Percentiles rank a stretch among this genome's conserved stretches.
phyloP scores from a whole-genome alignment of 768 basidiomycete species.

The Boletus pseudopeckii region DNA sequence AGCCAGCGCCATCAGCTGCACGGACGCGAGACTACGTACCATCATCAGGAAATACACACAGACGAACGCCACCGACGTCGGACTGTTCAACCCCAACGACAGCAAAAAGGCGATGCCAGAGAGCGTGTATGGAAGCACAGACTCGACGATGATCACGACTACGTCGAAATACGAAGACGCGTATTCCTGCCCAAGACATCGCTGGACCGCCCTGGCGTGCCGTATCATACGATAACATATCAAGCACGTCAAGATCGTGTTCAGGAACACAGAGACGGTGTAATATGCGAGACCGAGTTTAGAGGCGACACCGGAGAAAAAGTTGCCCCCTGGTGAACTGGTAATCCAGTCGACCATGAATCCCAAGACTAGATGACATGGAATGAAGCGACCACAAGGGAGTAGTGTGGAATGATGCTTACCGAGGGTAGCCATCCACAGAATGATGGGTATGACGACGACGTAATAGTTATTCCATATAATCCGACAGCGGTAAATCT shows the following conservation, averaged over 20 bases:
- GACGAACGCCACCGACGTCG: constrained; percentile 9
- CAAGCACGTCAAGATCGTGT: constrained; percentile 17
- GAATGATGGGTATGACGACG: constrained; percentile 12
- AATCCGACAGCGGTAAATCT: constrained; percentile 40
- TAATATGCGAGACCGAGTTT: constrained; percentile 20
- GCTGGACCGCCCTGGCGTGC: constrained; percentile 3
- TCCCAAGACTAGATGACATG: constrained; percentile 15
- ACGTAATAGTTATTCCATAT: constrained; percentile 27
- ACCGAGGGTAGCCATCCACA: constrained; percentile 27
- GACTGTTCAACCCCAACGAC: constrained; percentile 14
- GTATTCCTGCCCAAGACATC: constrained; percentile 15
- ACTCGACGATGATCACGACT: constrained; percentile 19
- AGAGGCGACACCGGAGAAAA: constrained; percentile 10
- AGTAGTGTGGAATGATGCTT: neutral
- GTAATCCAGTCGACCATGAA: constrained; percentile 5
- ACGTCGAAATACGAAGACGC: constrained; percentile 16
- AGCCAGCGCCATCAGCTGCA: no score
- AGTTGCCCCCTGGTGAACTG: constrained; percentile 17
- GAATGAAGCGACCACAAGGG: neutral
- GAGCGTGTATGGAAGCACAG: constrained; percentile 24
- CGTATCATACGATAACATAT: constrained; percentile 21
- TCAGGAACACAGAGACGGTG: constrained; percentile 13
- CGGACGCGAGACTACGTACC: constrained; percentile 4
- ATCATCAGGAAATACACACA: constrained; percentile 19
- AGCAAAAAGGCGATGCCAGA: constrained; percentile 24